These are phyloP conservation scores for Thamnidium elegans DNA, from an alignment of 192 early-diverging fungal species.

Conservation along the genomic window DNA sequence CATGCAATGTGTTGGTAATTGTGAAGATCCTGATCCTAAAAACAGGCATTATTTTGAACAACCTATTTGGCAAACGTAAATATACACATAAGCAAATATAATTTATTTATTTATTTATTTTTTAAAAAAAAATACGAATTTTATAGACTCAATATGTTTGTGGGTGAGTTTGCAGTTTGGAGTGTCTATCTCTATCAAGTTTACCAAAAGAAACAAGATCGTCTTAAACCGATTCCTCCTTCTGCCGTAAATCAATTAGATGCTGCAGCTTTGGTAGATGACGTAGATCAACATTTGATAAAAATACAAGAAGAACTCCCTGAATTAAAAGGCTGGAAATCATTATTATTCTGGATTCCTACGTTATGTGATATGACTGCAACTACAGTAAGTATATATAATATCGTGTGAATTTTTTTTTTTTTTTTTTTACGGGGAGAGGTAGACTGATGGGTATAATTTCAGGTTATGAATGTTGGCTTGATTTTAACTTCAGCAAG, in stretches of 20 bases:
- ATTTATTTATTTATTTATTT: neutral
- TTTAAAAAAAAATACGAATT: neutral
- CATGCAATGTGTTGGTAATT: constrained; percentile 88
- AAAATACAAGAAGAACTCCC: constrained; percentile 22
- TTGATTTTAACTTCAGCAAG: constrained; percentile 86
- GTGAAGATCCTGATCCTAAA: constrained; percentile 68
- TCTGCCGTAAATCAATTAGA: constrained; percentile 32
- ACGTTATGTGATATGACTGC: constrained; percentile 78
- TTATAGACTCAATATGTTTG: constrained; percentile 84
- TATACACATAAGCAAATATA: neutral
- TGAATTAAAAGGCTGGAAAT: constrained; percentile 51
- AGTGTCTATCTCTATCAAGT: constrained; percentile 57
- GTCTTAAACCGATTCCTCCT: constrained; percentile 18
- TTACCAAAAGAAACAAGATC: constrained; percentile 26
- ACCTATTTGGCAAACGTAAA: constrained; percentile 91
- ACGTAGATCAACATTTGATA: constrained; percentile 18
- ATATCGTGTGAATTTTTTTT: neutral
- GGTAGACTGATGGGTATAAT: neutral
- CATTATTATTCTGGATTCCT: constrained; percentile 71
- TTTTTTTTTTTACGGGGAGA: neutral
- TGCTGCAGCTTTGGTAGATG: constrained; percentile 38
- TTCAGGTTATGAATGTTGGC: constrained; percentile 94
- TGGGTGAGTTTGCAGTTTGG: constrained; percentile 83
- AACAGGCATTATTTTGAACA: constrained; percentile 86
- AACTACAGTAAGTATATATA: constrained; percentile 56